Base-by-base conservation (phyloP, 768 basidiomycete genomes). In the Leccinum boreale region DNA sequence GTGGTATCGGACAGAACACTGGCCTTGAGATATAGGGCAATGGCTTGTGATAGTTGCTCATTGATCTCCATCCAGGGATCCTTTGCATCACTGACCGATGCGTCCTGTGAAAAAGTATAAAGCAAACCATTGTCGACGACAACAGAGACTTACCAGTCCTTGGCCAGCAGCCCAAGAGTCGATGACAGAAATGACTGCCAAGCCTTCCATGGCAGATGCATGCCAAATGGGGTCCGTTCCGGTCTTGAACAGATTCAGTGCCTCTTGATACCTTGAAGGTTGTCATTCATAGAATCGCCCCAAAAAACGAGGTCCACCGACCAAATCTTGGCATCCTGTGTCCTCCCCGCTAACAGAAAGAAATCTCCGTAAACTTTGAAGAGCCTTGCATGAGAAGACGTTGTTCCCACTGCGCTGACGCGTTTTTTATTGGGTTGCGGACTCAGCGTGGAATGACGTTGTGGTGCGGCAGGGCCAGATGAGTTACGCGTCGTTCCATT, bases 281-380 rank as follows among this genome's bases (percentile, higher is more conserved):
- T 60, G 62, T 64, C 56, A 64, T 62, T 62, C 63, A 56, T 53
- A 52, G 58, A 51, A 56, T 36, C 28, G 21, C 7, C 23, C 29
- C 36, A 48, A 29, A 56, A 51, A 64, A n/a, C 35, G 42, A 55
- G 17, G 26, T n/a, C 8, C 15, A 70, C 77, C 52, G 74, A 94
- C 92, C 93, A 93, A 52, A 89, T 79, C 42, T 79, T 74, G 1
- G 96, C 89, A 66, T 98, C 94, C 50, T 85, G 84, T 36, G 85
- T 82, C 61, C 92, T 79, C n/a, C 97, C 96, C 7, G 92, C 82
- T 24, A 98, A 76, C 17, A 98, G 75, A 73, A 89, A 95, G 63
- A 97, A 81, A 70, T 98, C 94, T 1, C 86, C 96, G 14, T 92
- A 79, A 24, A 95, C 80, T 73, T 96, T 98, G 73, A 85, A 90